phyloP scores from a whole-genome alignment of 2,329 filamentous ascomycete species.

The Helotiales sp. region DNA sequence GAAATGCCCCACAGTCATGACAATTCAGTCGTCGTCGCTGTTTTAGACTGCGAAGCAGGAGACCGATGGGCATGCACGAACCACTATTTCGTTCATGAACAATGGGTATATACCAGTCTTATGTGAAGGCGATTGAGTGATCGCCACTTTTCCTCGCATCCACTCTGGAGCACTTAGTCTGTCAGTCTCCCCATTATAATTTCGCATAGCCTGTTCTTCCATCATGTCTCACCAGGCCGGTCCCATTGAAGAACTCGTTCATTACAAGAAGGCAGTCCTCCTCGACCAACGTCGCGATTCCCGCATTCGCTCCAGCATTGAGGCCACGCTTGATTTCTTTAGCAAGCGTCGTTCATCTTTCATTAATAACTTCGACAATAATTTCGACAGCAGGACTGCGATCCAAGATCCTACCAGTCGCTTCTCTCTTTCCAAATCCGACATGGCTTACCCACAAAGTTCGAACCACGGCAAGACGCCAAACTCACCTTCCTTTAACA shows the following conservation, averaged over 20 bases:
- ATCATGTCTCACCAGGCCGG: constrained; percentile 23
- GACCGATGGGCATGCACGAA: constrained; percentile 9
- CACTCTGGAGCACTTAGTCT: too few species aligned
- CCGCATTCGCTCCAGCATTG: constrained; percentile 24
- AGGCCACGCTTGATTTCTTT: constrained; percentile 25
- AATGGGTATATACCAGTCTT: neutral
- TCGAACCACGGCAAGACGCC: constrained; percentile 2
- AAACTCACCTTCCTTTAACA: neutral
- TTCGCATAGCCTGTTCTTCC: constrained; percentile 1
- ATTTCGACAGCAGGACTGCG: constrained; percentile 19
- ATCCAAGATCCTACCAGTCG: constrained; percentile 2
- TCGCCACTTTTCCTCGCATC: constrained; percentile 1
- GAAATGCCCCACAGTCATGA: constrained; percentile 13
- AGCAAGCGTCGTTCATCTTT: constrained; percentile 14
- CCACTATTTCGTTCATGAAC: constrained; percentile 1
- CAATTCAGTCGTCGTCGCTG: constrained; percentile 3
- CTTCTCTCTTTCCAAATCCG: neutral
- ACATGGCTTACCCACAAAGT: constrained; percentile 19
- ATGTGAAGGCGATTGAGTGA: neutral
- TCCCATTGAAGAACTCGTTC: constrained; percentile 21
- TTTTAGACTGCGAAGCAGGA: constrained; percentile 19
- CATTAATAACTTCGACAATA: constrained; percentile 11
- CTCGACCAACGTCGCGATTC: constrained; percentile 24
- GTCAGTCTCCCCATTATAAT: constrained; percentile 11
- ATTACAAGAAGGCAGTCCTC: constrained; percentile 26